phyloP scores from a whole-genome alignment of 352 stramenopile genomes.

The Pythium dissimile region DNA sequence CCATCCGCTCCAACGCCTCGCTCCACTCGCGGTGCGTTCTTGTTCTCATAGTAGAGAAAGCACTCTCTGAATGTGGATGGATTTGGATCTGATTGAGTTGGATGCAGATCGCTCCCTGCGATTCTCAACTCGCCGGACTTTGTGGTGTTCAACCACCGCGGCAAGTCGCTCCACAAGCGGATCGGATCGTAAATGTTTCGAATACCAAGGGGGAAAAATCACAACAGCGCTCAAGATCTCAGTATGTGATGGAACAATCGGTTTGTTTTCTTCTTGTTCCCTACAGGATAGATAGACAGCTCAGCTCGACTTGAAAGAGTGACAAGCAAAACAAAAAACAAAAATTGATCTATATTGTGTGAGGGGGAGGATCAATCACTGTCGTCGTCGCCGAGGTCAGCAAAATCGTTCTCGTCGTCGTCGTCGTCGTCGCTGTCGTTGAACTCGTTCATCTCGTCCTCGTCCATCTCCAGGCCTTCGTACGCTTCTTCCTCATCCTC shows the following conservation, averaged over 20 bases:
- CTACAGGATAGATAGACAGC: conserved; percentile 2
- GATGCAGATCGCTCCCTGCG: conserved; percentile 49
- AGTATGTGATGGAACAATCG: too few species aligned
- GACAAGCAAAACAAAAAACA: neutral
- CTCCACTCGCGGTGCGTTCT: conserved; percentile 54
- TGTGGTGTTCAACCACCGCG: conserved; percentile 81
- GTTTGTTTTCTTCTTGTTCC: too few species aligned
- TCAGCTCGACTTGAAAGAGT: neutral
- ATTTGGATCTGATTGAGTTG: neutral
- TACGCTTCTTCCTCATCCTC: conserved; percentile 78
- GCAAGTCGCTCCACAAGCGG: conserved; percentile 69
- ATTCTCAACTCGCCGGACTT: conserved; percentile 74
- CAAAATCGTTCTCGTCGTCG: conserved; percentile 27
- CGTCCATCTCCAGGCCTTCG: conserved; percentile 78
- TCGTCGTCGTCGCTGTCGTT: conserved; percentile 51
- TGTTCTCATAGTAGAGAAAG: neutral
- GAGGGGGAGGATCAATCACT: conserved; percentile 22
- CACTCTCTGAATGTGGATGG: neutral
- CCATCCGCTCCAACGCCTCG: conserved; percentile 66
- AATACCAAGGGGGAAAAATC: neutral
- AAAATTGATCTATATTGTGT: neutral
- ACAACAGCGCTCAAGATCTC: too few species aligned
- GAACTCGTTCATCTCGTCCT: conserved; percentile 50
- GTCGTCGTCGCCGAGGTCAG: conserved; percentile 31
- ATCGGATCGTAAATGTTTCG: conserved; percentile 26